Evolutionary conservation across 163 green algal species (phyloP).

Genomic region (Smithsoniella earleae): DNA sequence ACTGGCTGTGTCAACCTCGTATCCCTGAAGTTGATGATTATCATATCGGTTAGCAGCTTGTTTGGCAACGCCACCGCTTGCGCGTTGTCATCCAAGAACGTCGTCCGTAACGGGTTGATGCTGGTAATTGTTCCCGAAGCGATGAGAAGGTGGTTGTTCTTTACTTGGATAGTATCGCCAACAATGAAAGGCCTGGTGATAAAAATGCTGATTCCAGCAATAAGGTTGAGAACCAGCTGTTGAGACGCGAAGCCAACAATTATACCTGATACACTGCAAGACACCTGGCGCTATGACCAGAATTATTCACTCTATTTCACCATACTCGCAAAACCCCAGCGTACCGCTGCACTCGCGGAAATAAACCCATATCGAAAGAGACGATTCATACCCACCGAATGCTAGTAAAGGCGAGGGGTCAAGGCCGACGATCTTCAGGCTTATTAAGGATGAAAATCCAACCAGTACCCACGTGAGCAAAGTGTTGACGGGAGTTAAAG

Average conservation of each 20-base stretch:
- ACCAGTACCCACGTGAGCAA: conserved; percentile 9
- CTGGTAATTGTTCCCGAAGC: conserved; percentile 9
- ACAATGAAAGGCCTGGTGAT: conserved; percentile 19
- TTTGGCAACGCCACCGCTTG: conserved; percentile 10
- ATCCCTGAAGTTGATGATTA: conserved; percentile 3
- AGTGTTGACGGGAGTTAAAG: not conserved
- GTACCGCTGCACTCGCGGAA: no score
- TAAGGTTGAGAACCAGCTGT: conserved; percentile 2
- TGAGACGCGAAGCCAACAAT: conserved; percentile 22
- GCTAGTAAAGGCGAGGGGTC: conserved; percentile 12
- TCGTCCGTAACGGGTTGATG: conserved; percentile 4
- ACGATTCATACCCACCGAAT: no score
- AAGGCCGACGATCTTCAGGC: conserved; percentile 8
- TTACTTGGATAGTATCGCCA: not conserved
- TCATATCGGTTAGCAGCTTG: conserved; percentile 20
- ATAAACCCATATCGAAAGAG: no score
- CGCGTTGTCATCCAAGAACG: not conserved
- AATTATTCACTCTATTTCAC: no score
- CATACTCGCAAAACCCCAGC: no score
- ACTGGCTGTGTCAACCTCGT: not conserved
- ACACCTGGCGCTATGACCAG: no score
- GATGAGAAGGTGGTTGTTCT: not conserved
- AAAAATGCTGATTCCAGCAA: conserved; percentile 14
- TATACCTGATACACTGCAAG: conserved; percentile 23
- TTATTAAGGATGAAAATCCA: not conserved